Percentiles rank a stretch among this genome's conserved stretches.
Evolutionary conservation across 345 rosid species (phyloP).

Genomic region (Mallotus nudiflorus): DNA sequence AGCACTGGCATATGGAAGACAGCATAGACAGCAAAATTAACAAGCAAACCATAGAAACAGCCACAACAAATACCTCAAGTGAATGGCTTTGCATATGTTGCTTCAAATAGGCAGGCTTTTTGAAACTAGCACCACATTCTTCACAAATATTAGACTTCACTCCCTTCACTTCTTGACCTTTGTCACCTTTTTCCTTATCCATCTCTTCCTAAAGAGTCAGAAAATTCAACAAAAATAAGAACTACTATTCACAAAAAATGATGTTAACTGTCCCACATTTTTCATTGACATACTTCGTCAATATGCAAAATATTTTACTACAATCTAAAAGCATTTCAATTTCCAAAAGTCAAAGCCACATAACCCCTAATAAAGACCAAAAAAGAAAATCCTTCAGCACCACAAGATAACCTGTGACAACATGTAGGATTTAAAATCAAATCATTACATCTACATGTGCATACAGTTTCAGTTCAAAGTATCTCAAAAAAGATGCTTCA

Average conservation of each 20-base stretch:
- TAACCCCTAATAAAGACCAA: background rate
- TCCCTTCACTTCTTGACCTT: slow-evolving; percentile 25
- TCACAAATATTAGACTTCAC: slow-evolving; percentile 41
- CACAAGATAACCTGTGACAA: no score
- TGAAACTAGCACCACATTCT: slow-evolving; percentile 71
- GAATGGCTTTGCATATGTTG: slow-evolving; percentile 89
- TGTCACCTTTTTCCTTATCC: slow-evolving; percentile 25
- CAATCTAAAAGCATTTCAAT: no score
- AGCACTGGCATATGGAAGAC: background rate
- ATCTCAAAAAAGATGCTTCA: no score
- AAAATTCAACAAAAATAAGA: background rate
- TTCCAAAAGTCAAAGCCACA: background rate
- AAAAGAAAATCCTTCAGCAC: no score
- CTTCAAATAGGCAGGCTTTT: slow-evolving; percentile 75
- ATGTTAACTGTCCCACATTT: no score
- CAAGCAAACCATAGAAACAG: no score
- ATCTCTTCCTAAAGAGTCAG: slow-evolving; percentile 12
- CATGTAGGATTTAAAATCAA: no score
- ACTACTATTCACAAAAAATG: no score
- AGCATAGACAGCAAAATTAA: background rate
- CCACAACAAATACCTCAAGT: slow-evolving; percentile 49
- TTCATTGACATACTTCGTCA: no score
- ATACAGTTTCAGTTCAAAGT: no score
- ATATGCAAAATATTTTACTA: no score
- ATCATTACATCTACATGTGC: no score